phyloP scores from a whole-genome alignment of 768 basidiomycete species.

The Flagelloscypha sp. region DNA sequence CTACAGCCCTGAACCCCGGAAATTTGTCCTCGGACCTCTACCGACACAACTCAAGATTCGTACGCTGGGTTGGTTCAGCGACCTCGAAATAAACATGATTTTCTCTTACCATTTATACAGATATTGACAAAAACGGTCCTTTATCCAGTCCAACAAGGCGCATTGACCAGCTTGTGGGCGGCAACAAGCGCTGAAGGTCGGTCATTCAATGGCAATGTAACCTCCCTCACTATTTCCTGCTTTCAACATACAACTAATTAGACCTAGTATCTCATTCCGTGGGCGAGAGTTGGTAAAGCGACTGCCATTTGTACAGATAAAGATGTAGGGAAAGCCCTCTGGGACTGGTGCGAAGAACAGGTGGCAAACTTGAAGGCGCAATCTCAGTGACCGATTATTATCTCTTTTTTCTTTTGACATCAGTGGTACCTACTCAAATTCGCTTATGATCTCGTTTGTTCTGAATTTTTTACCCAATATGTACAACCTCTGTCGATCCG shows the following conservation, averaged over 20 bases:
- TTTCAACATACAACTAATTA: neutral
- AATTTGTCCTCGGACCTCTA: too few species aligned
- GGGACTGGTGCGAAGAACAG: conserved; percentile 25
- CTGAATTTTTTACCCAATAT: too few species aligned
- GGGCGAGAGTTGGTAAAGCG: conserved; percentile 20
- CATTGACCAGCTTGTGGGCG: conserved; percentile 9
- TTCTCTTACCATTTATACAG: too few species aligned
- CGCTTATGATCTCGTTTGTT: too few species aligned
- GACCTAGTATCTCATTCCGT: conserved; percentile 25
- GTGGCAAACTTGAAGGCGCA: too few species aligned
- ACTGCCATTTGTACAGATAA: conserved; percentile 14
- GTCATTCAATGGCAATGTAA: conserved; percentile 26
- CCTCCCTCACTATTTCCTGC: conserved; percentile 5
- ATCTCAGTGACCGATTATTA: too few species aligned
- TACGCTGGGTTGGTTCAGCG: conserved; percentile 12
- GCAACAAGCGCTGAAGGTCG: conserved; percentile 17
- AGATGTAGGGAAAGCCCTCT: conserved; percentile 19
- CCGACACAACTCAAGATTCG: too few species aligned
- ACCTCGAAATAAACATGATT: conserved; percentile 6
- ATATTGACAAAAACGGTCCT: too few species aligned
- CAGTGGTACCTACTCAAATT: too few species aligned
- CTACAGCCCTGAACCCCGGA: conserved; percentile 34
- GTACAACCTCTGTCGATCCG: too few species aligned
- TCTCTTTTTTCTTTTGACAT: too few species aligned
- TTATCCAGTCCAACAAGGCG: conserved; percentile 13